Base-by-base conservation (phyloP, 1,284 basidiomycete species). In the Leucoagaricus sp. region DNA sequence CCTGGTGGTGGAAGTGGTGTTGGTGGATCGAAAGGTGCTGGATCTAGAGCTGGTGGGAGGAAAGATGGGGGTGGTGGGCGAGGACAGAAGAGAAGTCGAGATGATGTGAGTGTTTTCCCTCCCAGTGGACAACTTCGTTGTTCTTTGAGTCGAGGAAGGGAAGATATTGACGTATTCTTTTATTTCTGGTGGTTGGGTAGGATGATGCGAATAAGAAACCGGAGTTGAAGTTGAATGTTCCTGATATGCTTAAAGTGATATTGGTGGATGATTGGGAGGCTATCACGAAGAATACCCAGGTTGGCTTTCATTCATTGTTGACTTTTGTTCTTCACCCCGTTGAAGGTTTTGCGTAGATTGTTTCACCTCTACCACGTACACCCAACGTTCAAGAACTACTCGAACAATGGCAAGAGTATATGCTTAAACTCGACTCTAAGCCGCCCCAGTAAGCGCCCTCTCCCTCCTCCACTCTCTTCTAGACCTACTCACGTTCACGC, bases 231-330 rank as follows among this genome's bases (percentile, higher is more conserved):
- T 81, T 99, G 47, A 83, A 80, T 53, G 87, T 98, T 12, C 97
- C 96, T 0, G 96, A 98, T 64, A 72, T 83, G 13, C 81, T 99
- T 61, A 98, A 98, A 72, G 80, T 90, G 29, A 82, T 92, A 58
- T 80, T 99, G 13, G 96, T 99, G 1, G 96, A 99, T 66, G 97
- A 99, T 66, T 99, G 96, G 96, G 96, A 99, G 74, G 87, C 89
- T 15, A 87, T 99, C 41, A 99, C 96, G 53, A 98, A 98, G 77
- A 93, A 96, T 68, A 88, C 87, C 66, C 91, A 93, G 82, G 94
- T 89, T 76, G 49, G 56, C 38, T n/a, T 25, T 26, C 19, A 7
- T 4, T 12, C 28, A 9, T 41, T 45, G 9, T 29, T 25, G 17
- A 2, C 29, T 26, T n/a, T 41, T 9, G 13, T 3, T 17, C 9